Percentiles rank a stretch among this genome's conserved stretches.
Conservation (phyloP, 345 rosid species). For the Lepidium didymum region DNA sequence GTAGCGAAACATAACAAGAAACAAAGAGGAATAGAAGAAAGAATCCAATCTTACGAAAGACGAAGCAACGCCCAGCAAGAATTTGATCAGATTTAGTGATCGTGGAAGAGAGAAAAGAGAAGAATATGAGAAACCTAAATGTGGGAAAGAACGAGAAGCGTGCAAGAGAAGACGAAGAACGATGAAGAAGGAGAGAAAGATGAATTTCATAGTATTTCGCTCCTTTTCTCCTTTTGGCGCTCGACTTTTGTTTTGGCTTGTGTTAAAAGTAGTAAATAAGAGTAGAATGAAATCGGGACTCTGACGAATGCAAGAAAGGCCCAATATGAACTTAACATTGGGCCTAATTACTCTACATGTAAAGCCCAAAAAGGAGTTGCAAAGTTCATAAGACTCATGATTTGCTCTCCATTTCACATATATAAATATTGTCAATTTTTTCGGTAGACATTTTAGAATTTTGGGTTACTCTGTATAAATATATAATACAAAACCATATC, state of each 20-base stretch:
- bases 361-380: neutral
- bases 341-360: too few species aligned
- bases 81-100: neutral
- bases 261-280: too few species aligned
- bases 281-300: too few species aligned
- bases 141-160: neutral
- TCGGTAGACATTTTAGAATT: neutral
- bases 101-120: neutral
- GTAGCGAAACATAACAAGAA: neutral
- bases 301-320: too few species aligned
- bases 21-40: neutral
- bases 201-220: too few species aligned
- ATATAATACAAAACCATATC: neutral
- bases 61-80: conserved; percentile 11
- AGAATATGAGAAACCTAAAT: neutral
- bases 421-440: too few species aligned
- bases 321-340: too few species aligned
- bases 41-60: neutral
- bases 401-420: neutral
- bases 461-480: neutral
- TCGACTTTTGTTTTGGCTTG: too few species aligned
- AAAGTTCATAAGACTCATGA: neutral
- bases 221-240: too few species aligned
- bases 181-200: neutral
- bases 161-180: neutral